Evolutionary conservation across 1,284 basidiomycete species (phyloP).

Genomic region (Rhodotorula sp.): DNA sequence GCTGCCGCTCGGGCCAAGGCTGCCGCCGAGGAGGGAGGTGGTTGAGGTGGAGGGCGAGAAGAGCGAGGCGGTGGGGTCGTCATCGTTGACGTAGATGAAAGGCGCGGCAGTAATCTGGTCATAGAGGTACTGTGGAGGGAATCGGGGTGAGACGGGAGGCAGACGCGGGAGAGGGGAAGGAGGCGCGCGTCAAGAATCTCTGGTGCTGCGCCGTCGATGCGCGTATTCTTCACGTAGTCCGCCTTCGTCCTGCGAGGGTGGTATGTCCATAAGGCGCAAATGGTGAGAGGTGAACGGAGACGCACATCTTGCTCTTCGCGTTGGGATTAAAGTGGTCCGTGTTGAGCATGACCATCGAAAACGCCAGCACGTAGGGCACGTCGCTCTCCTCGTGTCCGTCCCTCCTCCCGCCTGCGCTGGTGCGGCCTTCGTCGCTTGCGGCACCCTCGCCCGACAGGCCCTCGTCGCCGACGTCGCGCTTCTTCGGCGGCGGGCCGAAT

Average conservation of each 20-base stretch:
- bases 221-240: conserved; percentile 89
- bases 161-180: conserved; percentile 7
- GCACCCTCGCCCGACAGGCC: conserved; percentile 3
- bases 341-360: conserved; percentile 96
- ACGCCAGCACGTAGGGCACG: conserved; percentile 86
- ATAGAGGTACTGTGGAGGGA: conserved; percentile 74
- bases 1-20: conserved; percentile 6
- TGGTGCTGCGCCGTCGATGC: conserved; percentile 77
- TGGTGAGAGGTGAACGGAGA: background rate
- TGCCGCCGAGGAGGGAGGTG: background rate
- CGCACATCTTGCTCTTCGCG: conserved; percentile 90
- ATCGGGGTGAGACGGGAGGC: background rate
- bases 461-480: conserved; percentile 18
- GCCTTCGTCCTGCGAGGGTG: conserved; percentile 61
- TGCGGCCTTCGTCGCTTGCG: background rate
- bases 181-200: conserved; percentile 78
- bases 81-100: conserved; percentile 94
- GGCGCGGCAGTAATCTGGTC: conserved; percentile 94
- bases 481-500: conserved; percentile 55
- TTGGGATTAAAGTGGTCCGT: conserved; percentile 98
- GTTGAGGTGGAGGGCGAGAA: conserved; percentile 3
- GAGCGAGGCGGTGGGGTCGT: background rate
- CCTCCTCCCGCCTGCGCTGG: background rate
- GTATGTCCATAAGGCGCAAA: background rate
- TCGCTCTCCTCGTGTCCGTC: conserved; percentile 26